Conservation (phyloP, 2,329 filamentous ascomycete species). For the Venturia aucupariae region DNA sequence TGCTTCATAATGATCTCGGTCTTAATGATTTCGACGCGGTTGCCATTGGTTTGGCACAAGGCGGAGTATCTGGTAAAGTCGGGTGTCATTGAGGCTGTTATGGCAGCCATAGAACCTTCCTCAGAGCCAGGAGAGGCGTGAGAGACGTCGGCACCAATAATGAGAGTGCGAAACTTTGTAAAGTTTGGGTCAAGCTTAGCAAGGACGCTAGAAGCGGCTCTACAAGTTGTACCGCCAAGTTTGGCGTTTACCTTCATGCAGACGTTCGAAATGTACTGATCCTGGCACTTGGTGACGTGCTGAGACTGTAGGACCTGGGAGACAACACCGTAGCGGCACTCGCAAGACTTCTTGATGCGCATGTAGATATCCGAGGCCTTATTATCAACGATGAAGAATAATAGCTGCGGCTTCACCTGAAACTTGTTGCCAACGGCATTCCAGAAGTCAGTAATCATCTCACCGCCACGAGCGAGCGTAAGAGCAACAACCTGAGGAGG, state of each 20-base stretch:
- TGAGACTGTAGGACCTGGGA: conserved; percentile 70
- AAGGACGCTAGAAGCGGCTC: conserved; percentile 21
- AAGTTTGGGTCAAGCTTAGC: conserved; percentile 12
- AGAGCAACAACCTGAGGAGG: conserved; percentile 33
- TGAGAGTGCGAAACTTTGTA: conserved; percentile 52
- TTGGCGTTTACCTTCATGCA: conserved; percentile 97
- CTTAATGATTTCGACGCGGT: conserved; percentile 69
- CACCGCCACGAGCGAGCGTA: conserved; percentile 31
- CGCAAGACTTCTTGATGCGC: conserved; percentile 79
- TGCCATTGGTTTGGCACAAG: conserved; percentile 72
- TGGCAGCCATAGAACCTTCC: conserved; percentile 65
- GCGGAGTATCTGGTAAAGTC: conserved; percentile 66
- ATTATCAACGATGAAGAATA: conserved; percentile 68
- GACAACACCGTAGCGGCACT: conserved; percentile 74
- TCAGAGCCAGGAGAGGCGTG: conserved; percentile 62
- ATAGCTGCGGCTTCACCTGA: conserved; percentile 56
- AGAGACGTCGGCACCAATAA: conserved; percentile 86
- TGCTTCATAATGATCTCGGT: conserved; percentile 56
- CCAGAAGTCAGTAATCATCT: conserved; percentile 48
- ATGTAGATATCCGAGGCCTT: conserved; percentile 67
- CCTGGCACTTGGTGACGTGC: conserved; percentile 60
- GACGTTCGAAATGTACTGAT: conserved; percentile 88
- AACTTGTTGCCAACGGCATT: conserved; percentile 37
- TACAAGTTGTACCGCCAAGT: conserved; percentile 70
- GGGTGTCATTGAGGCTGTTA: conserved; percentile 72